Percentiles rank a stretch among this genome's conserved stretches.
Conservation (phyloP, 2,329 filamentous ascomycete species). For the Calonectria pseudoturangicola region DNA sequence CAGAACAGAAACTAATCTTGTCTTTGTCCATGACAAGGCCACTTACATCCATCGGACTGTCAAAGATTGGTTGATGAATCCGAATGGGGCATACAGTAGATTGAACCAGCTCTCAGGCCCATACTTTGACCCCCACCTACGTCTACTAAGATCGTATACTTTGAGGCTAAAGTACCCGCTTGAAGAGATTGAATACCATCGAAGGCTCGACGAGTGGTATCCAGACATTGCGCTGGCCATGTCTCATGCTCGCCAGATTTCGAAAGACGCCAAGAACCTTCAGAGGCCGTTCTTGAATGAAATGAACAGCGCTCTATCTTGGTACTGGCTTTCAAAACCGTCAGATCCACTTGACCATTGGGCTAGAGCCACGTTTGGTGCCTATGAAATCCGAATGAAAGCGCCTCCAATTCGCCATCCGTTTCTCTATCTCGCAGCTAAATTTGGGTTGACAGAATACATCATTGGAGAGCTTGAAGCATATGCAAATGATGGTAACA, state of each 20-base stretch:
- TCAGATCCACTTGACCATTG: slow-evolving; percentile 58
- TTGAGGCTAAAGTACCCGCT: slow-evolving; percentile 59
- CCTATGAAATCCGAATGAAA: slow-evolving; percentile 57
- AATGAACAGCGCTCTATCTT: slow-evolving; percentile 54
- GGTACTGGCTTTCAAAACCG: slow-evolving; percentile 56
- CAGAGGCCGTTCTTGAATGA: slow-evolving; percentile 43
- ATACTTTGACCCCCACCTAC: slow-evolving; percentile 57
- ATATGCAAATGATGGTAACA: not conserved
- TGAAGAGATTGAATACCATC: slow-evolving; percentile 60
- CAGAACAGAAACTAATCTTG: slow-evolving; percentile 13
- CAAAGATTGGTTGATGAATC: slow-evolving; percentile 58
- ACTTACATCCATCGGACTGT: slow-evolving; percentile 60
- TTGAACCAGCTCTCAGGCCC: slow-evolving; percentile 32
- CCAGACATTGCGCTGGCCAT: slow-evolving; percentile 61
- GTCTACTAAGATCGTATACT: slow-evolving; percentile 58
- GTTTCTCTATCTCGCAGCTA: slow-evolving; percentile 58
- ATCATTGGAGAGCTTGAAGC: slow-evolving; percentile 50
- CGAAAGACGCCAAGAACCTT: slow-evolving; percentile 43
- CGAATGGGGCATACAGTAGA: slow-evolving; percentile 46
- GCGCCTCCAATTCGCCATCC: slow-evolving; percentile 55
- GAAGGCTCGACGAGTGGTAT: slow-evolving; percentile 63
- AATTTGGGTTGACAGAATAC: slow-evolving; percentile 58
- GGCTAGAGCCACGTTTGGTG: slow-evolving; percentile 57
- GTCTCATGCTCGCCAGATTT: slow-evolving; percentile 58
- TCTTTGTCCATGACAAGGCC: slow-evolving; percentile 48